These are phyloP conservation scores for Periconia digitata DNA, from an alignment of 2,329 filamentous ascomycete genomes.

Conservation along the genomic window DNA sequence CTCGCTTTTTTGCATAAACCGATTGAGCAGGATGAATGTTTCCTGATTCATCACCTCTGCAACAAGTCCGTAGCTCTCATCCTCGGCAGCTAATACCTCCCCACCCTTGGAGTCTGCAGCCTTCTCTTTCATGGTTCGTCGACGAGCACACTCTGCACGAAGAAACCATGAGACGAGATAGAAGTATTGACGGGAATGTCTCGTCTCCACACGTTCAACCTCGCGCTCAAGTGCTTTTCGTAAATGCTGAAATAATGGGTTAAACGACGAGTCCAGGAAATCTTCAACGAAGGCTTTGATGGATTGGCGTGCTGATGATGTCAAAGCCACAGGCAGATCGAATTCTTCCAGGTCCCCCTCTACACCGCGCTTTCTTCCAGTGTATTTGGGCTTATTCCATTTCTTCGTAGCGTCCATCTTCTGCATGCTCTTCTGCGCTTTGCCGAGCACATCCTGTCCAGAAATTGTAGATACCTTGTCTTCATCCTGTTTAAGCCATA, in stretches of 20 bases:
- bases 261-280: slow-evolving; percentile 93
- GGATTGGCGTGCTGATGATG: slow-evolving; percentile 71
- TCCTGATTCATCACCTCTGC: slow-evolving; percentile 91
- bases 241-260: slow-evolving; percentile 79
- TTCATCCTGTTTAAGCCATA: slow-evolving; percentile 89
- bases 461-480: slow-evolving; percentile 83
- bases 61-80: slow-evolving; percentile 80
- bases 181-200: slow-evolving; percentile 84
- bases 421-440: slow-evolving; percentile 70
- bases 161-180: slow-evolving; percentile 93
- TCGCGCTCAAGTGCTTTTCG: slow-evolving; percentile 90
- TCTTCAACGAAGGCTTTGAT: slow-evolving; percentile 85
- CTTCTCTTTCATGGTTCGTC: slow-evolving; percentile 58
- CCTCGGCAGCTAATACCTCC: slow-evolving; percentile 50
- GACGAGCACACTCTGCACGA: slow-evolving; percentile 76
- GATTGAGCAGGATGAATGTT: slow-evolving; percentile 86
- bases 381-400: slow-evolving; percentile 76
- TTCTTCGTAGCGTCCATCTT: slow-evolving; percentile 93
- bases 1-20: slow-evolving; percentile 74
- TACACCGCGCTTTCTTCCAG: slow-evolving; percentile 43
- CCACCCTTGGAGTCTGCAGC: slow-evolving; percentile 50
- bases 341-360: slow-evolving; percentile 62
- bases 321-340: slow-evolving; percentile 70
- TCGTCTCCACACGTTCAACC: slow-evolving; percentile 74
- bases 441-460: slow-evolving; percentile 80